Conservation (phyloP, 1,139 yeast species). For the Kodamaea plutei region DNA sequence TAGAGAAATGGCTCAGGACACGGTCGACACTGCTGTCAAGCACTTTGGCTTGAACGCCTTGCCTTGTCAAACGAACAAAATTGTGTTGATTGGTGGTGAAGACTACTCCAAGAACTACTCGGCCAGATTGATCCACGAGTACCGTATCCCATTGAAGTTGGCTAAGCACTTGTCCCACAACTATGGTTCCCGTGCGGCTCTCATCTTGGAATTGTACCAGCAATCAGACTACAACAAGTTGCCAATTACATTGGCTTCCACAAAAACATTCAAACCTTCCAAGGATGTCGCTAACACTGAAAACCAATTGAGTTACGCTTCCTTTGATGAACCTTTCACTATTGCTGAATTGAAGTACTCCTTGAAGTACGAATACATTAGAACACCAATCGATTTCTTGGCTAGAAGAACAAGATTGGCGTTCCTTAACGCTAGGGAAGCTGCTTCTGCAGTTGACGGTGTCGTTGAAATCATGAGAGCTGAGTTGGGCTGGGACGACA, state of each 20-base stretch:
- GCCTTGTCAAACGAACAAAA: constrained; percentile 61
- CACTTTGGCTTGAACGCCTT: constrained; percentile 41
- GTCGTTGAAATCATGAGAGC: constrained; percentile 83
- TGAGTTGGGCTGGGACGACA: constrained; percentile 70
- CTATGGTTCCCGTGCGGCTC: constrained; percentile 87
- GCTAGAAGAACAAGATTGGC: constrained; percentile 94
- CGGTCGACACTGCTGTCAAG: constrained; percentile 71
- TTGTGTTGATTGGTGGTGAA: constrained; percentile 75
- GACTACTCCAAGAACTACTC: constrained; percentile 61
- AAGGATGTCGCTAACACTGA: constrained; percentile 28
- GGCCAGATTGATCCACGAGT: constrained; percentile 79
- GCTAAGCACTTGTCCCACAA: constrained; percentile 82
- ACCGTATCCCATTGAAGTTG: constrained; percentile 66
- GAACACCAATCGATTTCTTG: constrained; percentile 86
- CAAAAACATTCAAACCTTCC: constrained; percentile 32
- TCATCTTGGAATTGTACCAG: constrained; percentile 63
- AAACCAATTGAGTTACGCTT: constrained; percentile 41
- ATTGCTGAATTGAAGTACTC: constrained; percentile 89
- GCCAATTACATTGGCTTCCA: constrained; percentile 58
- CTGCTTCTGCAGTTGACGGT: constrained; percentile 74
- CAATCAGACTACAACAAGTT: constrained; percentile 51
- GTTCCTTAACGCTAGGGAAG: constrained; percentile 84
- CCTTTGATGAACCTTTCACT: constrained; percentile 82
- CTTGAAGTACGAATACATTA: constrained; percentile 75
- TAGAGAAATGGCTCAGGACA: constrained; percentile 96